A percentile compares a stretch with the other conserved stretches of the same genome.
phyloP scores from a whole-genome alignment of 352 stramenopile species.

The Nothophytophthora sp. region DNA sequence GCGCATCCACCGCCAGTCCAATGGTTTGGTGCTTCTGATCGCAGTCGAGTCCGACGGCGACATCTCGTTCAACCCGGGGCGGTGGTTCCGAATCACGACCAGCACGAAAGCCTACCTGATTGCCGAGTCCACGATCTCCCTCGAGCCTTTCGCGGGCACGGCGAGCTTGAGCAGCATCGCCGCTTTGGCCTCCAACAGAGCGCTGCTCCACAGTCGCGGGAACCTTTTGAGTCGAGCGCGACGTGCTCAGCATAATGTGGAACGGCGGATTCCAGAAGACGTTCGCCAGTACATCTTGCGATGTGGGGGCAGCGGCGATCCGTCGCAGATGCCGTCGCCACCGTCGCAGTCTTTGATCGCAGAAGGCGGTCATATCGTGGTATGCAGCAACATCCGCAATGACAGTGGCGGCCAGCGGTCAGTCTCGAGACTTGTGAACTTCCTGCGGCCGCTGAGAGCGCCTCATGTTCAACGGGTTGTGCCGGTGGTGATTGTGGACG shows the following conservation, averaged over 20 bases:
- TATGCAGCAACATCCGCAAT: constrained; percentile 77
- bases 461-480: constrained; percentile 66
- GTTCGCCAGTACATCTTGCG: constrained; percentile 65
- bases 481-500: constrained; percentile 78
- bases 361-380: constrained; percentile 74
- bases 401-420: constrained; percentile 61
- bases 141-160: constrained; percentile 43
- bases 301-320: constrained; percentile 27
- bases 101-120: constrained; percentile 78
- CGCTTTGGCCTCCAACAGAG: constrained; percentile 30
- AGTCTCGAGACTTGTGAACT: constrained; percentile 70
- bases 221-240: constrained; percentile 59
- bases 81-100: constrained; percentile 46
- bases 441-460: constrained; percentile 70
- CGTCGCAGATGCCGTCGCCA: constrained; percentile 36
- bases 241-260: constrained; percentile 70
- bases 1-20: constrained; percentile 69
- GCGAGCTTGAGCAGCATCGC: constrained; percentile 26
- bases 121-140: constrained; percentile 60
- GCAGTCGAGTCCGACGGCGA: constrained; percentile 68
- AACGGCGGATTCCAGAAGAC: constrained; percentile 57
- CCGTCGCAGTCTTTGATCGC: constrained; percentile 48
- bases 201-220: constrained; percentile 29
- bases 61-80: constrained; percentile 77
- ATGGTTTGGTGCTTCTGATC: constrained; percentile 75